A percentile compares a stretch with the other conserved stretches of the same genome.
These are phyloP conservation scores for Balakata baccata DNA, from an alignment of 345 rosid genomes.

Conservation along the genomic window DNA sequence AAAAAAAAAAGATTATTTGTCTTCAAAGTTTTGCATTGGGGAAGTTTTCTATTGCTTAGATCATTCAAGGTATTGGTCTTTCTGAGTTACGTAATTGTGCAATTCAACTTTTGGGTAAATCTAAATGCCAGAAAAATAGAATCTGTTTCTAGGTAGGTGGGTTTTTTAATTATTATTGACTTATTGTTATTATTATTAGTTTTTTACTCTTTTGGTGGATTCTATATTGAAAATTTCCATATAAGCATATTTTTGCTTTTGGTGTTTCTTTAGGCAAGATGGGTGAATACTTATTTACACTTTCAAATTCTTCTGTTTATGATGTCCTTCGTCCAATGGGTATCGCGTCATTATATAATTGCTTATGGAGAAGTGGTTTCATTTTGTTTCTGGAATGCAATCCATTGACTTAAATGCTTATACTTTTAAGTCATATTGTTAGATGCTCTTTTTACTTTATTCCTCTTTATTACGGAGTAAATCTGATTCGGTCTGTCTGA, in stretches of 20 bases:
- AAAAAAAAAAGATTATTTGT: background rate
- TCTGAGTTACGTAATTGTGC: background rate
- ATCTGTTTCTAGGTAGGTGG: background rate
- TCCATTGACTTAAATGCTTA: conserved; percentile 15
- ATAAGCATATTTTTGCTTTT: background rate
- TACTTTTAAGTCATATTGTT: conserved; percentile 5
- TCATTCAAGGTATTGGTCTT: background rate
- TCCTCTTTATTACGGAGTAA: too few relatives aligned
- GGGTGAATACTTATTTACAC: background rate
- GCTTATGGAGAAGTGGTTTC: conserved; percentile 1
- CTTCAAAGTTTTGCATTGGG: background rate
- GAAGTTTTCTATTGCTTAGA: background rate
- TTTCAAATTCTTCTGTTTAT: background rate
- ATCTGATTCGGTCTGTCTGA: too few relatives aligned
- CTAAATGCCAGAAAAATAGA: background rate
- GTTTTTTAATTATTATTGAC: background rate
- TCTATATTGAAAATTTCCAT: background rate
- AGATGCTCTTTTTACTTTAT: background rate
- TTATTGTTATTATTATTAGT: too few relatives aligned
- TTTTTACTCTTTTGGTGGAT: too few relatives aligned
- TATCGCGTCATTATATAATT: conserved; percentile 14
- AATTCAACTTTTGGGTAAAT: background rate
- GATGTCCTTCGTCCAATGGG: background rate
- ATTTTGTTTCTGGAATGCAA: conserved; percentile 3
- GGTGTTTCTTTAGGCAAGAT: background rate